Evolutionary conservation across 371 early-diverging fungal species (phyloP).

Genomic region (Dichotomocladium elegans): DNA sequence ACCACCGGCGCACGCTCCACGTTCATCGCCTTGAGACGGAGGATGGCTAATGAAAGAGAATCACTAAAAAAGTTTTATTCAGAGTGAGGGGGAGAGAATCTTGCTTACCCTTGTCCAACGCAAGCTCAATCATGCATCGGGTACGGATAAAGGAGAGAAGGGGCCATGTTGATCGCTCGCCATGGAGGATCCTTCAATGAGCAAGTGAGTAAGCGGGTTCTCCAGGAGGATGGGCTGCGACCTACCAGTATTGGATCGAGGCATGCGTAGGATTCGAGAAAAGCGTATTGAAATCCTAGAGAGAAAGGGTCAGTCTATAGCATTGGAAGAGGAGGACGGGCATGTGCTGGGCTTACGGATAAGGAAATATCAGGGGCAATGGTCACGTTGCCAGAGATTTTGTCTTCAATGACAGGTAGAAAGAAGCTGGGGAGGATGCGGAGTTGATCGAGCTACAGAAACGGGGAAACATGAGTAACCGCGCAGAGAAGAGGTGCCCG

Average conservation of each 20-base stretch:
- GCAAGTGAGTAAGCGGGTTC: neutral
- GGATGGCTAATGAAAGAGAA: constrained; percentile 22
- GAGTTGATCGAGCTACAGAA: constrained; percentile 53
- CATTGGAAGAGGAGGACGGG: too few relatives aligned
- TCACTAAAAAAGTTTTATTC: neutral
- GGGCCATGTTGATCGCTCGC: constrained; percentile 85
- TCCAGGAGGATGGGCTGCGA: neutral
- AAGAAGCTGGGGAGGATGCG: constrained; percentile 55
- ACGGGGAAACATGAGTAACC: too few relatives aligned
- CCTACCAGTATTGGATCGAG: constrained; percentile 66
- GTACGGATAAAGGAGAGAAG: constrained; percentile 66
- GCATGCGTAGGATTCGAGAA: constrained; percentile 75
- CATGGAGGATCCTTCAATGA: constrained; percentile 61
- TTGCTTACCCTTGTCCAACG: constrained; percentile 60
- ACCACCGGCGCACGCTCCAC: constrained; percentile 33
- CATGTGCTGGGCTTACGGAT: constrained; percentile 28
- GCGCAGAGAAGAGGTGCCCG: too few relatives aligned
- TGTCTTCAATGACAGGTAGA: constrained; percentile 56
- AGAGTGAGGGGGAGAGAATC: too few relatives aligned
- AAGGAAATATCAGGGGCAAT: constrained; percentile 52
- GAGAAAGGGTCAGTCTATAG: neutral
- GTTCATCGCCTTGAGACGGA: constrained; percentile 34
- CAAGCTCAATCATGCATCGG: constrained; percentile 74
- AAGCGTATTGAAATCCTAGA: constrained; percentile 64
- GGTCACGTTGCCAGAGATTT: constrained; percentile 67